These are phyloP conservation scores for Aegilops speltoides DNA, from an alignment of 176 grass and related monocot genomes.

Conservation along the genomic window DNA sequence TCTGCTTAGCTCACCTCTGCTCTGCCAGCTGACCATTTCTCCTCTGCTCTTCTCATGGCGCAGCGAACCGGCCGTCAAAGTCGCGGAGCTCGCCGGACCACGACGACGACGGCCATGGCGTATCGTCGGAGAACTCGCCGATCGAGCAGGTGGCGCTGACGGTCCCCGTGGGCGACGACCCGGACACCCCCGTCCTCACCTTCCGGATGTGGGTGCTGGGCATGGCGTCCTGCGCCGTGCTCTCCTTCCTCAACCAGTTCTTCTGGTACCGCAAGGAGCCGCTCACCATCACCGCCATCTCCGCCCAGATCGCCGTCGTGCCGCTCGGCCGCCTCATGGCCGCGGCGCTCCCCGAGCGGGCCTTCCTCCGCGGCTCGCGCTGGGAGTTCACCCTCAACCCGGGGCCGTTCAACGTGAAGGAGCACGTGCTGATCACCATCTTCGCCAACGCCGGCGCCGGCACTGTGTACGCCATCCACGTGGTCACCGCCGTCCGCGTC, in stretches of 20 bases:
- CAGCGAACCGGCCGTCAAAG: conserved; percentile 7
- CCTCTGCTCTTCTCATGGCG: not conserved
- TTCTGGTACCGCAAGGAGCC: conserved; percentile 98
- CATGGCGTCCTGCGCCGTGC: conserved; percentile 61
- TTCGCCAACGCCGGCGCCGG: conserved; percentile 91
- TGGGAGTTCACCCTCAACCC: conserved; percentile 85
- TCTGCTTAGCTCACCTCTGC: not conserved
- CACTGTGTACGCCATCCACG: conserved; percentile 76
- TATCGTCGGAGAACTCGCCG: conserved; percentile 64
- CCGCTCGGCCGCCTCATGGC: not conserved
- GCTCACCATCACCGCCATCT: conserved; percentile 60
- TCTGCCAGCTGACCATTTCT: not conserved
- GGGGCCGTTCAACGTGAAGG: conserved; percentile 78
- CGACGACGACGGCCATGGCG: not conserved
- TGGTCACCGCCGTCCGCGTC: conserved; percentile 70
- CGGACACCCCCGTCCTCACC: conserved; percentile 56
- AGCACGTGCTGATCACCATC: conserved; percentile 92
- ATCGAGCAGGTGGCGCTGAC: conserved; percentile 94
- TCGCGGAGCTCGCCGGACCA: not conserved
- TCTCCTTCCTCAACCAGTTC: conserved; percentile 94
- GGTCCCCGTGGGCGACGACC: conserved; percentile 71
- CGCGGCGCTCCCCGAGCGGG: not conserved
- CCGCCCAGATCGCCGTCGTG: not conserved
- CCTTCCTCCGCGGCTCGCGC: conserved; percentile 5
- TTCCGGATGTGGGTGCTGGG: conserved; percentile 96